Conservation (phyloP, 768 basidiomycete genomes). For the Russula sp. region DNA sequence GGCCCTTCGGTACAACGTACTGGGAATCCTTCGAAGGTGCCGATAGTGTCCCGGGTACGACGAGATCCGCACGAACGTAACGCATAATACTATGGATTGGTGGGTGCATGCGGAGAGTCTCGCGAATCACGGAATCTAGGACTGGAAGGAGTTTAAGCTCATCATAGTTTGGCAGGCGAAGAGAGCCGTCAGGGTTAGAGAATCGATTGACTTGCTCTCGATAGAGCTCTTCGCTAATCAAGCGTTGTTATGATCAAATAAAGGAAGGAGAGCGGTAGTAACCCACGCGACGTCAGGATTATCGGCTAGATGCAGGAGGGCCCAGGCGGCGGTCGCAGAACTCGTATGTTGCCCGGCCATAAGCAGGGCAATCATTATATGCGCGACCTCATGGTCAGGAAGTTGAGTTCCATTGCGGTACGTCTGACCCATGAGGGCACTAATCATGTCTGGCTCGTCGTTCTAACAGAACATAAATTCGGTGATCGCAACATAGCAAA, state of each 20-base stretch:
- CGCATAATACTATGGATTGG: conserved; percentile 96
- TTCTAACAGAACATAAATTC: conserved; percentile 27
- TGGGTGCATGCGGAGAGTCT: conserved; percentile 88
- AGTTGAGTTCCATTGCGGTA: conserved; percentile 78
- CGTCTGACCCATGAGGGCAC: conserved; percentile 71
- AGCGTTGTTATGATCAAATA: not conserved
- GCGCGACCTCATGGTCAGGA: conserved; percentile 87
- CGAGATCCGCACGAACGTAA: conserved; percentile 78
- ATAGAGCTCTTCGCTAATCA: conserved; percentile 67
- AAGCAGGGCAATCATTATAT: conserved; percentile 96
- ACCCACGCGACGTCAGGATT: conserved; percentile 69
- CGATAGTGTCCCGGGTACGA: conserved; percentile 72
- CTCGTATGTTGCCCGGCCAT: conserved; percentile 99
- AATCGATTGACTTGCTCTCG: conserved; percentile 84
- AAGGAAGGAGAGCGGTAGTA: conserved; percentile 16
- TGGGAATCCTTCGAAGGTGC: conserved; percentile 64
- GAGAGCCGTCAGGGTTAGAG: conserved; percentile 67
- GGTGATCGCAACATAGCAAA: not conserved
- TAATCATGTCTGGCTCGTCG: conserved; percentile 88
- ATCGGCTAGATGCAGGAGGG: conserved; percentile 78
- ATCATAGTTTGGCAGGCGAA: conserved; percentile 79
- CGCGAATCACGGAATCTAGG: conserved; percentile 85
- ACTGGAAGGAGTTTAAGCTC: conserved; percentile 77
- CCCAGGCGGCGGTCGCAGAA: conserved; percentile 88
- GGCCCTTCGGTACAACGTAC: conserved; percentile 85